These are phyloP conservation scores for Neurospora sp. DNA, from an alignment of 495 filamentous ascomycete species.

Conservation along the genomic window DNA sequence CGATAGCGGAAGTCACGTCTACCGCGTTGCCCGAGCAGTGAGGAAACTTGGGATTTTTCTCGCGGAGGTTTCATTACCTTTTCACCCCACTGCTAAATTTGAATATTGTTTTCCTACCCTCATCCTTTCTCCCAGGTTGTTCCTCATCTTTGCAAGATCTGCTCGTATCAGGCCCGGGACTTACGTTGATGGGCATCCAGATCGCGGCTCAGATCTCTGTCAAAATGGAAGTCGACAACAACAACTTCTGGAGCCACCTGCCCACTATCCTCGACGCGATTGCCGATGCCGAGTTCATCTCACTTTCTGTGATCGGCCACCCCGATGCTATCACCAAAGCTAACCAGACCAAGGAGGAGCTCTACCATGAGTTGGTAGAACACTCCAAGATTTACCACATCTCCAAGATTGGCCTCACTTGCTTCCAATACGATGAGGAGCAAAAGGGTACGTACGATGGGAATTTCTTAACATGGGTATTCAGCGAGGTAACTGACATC, in stretches of 20 bases:
- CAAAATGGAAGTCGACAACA: neutral
- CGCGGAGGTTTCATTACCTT: neutral
- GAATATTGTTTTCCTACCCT: neutral
- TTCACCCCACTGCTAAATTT: neutral
- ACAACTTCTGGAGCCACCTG: neutral
- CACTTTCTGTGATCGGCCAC: neutral
- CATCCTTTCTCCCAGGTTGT: neutral
- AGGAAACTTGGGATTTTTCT: neutral
- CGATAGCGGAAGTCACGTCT: neutral
- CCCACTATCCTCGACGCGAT: neutral
- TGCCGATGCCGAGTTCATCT: neutral
- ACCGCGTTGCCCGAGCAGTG: neutral
- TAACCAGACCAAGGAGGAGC: neutral
- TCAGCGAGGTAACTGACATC: neutral
- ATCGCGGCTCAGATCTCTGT: neutral
- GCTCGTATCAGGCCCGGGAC: neutral
- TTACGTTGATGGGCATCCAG: neutral
- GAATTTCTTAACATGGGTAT: too few species aligned
- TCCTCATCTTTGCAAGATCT: neutral
- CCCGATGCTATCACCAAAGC: neutral
- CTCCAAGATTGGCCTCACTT: neutral
- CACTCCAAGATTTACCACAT: neutral
- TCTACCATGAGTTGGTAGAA: neutral
- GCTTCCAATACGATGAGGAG: neutral
- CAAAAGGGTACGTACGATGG: neutral